Conservation (phyloP, 2,329 filamentous ascomycete genomes). For the Geosmithia morbida region DNA sequence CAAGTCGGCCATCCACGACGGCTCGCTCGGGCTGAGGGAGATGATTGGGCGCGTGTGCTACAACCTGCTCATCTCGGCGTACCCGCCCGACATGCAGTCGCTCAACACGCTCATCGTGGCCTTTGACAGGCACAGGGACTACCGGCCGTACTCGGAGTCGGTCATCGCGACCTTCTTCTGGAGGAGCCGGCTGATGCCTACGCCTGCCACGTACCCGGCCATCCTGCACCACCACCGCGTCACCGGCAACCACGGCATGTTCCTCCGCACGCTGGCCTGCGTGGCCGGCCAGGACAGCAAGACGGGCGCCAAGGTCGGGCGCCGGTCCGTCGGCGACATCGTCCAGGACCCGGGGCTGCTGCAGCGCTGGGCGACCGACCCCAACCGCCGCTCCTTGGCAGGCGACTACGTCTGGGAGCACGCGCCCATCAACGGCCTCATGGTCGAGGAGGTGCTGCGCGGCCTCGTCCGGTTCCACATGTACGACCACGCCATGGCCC, state of each 20-base stretch:
- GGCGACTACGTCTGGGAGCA: constrained; percentile 25
- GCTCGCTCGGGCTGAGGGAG: constrained; percentile 13
- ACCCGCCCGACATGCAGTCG: constrained; percentile 51
- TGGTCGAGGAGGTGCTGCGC: constrained; percentile 30
- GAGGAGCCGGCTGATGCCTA: constrained; percentile 27
- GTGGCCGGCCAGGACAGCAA: constrained; percentile 26
- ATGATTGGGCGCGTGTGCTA: constrained; percentile 35
- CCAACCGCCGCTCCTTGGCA: constrained; percentile 8
- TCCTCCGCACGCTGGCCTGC: constrained; percentile 28
- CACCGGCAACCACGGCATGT: constrained; percentile 22
- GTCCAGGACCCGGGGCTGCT: constrained; percentile 12
- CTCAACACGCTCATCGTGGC: constrained; percentile 58
- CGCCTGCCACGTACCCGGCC: constrained; percentile 31
- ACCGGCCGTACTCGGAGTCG: constrained; percentile 27
- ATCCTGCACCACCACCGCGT: constrained; percentile 35
- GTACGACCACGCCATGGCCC: constrained; percentile 25
- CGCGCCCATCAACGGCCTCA: constrained; percentile 17
- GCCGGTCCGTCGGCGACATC: constrained; percentile 15
- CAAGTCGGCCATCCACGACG: constrained; percentile 11
- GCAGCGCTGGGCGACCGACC: constrained; percentile 11
- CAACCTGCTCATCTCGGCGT: constrained; percentile 48
- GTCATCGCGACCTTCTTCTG: constrained; percentile 36
- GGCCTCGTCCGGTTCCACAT: constrained; percentile 33
- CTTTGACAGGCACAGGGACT: constrained; percentile 38
- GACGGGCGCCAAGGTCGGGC: constrained; percentile 22